phyloP scores from a whole-genome alignment of 768 basidiomycete species.

The Macrolepiota dolichaula region DNA sequence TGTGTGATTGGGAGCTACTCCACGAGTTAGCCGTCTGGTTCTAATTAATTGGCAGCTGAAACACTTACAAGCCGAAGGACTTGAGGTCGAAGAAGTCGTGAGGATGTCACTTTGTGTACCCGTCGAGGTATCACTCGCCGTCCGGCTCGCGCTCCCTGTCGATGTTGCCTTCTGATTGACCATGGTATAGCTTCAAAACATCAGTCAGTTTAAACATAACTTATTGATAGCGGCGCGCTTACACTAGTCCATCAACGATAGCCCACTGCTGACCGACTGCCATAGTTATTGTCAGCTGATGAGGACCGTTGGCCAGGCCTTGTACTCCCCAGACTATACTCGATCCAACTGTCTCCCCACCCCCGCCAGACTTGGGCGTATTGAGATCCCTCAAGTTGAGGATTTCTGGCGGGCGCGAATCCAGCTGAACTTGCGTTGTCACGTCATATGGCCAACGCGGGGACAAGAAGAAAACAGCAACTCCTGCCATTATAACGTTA shows the following conservation, averaged over 20 bases:
- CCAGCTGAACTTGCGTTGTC: conserved; percentile 25
- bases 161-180: background rate
- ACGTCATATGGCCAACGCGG: conserved; percentile 36
- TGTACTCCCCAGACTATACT: conserved; percentile 31
- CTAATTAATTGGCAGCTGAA: background rate
- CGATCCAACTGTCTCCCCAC: conserved; percentile 35
- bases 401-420: conserved; percentile 18
- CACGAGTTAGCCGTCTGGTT: background rate
- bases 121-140: background rate
- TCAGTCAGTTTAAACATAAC: background rate
- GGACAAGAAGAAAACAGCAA: conserved; percentile 31
- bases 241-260: conserved; percentile 38
- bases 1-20: background rate
- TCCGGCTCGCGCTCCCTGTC: background rate
- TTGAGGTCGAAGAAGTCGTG: background rate
- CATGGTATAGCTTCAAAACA: background rate
- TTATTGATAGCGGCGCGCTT: conserved; percentile 12
- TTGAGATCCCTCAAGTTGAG: conserved; percentile 22
- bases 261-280: conserved; percentile 29
- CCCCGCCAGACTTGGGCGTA: conserved; percentile 6
- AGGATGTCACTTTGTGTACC: background rate
- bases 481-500: conserved; percentile 18
- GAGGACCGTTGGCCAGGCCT: conserved; percentile 27
- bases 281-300: conserved; percentile 33
- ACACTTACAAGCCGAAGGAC: background rate